Conservation (phyloP, 2,329 filamentous ascomycete genomes). For the Thyridium curvatum region DNA sequence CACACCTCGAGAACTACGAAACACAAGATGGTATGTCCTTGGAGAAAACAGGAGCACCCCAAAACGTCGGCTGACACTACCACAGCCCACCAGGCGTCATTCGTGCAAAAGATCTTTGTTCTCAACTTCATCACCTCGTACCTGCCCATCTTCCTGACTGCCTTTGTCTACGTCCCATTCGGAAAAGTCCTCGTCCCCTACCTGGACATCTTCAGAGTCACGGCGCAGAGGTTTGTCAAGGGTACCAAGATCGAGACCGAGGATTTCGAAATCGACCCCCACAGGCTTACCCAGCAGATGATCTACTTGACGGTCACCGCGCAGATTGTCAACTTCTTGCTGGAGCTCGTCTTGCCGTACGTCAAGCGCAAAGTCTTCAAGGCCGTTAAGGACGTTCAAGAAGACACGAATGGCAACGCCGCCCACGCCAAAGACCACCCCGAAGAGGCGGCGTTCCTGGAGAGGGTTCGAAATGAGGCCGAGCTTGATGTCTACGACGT, state of each 20-base stretch:
- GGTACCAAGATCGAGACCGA: conserved; percentile 62
- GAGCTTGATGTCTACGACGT: conserved; percentile 84
- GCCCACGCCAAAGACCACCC: conserved; percentile 55
- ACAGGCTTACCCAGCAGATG: conserved; percentile 80
- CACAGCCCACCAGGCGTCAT: conserved; percentile 70
- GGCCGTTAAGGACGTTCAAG: conserved; percentile 73
- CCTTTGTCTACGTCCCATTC: conserved; percentile 79
- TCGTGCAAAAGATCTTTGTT: conserved; percentile 90
- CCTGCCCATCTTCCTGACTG: conserved; percentile 67
- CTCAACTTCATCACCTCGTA: conserved; percentile 80
- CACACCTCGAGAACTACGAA: conserved; percentile 85
- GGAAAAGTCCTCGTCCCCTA: conserved; percentile 78
- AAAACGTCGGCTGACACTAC: conserved; percentile 11
- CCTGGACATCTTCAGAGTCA: conserved; percentile 72
- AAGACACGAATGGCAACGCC: conserved; percentile 41
- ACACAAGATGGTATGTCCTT: conserved; percentile 58
- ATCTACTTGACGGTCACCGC: conserved; percentile 95
- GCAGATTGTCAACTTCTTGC: conserved; percentile 79
- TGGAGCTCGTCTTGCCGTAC: conserved; percentile 81
- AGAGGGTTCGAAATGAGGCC: conserved; percentile 75
- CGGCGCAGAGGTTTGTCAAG: conserved; percentile 68
- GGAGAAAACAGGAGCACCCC: background rate
- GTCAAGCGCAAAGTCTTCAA: conserved; percentile 71
- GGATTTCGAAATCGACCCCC: conserved; percentile 75
- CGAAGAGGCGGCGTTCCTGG: conserved; percentile 75